Percentiles rank a stretch among this genome's conserved stretches.
Conservation (phyloP, 2,329 filamentous ascomycete genomes). For the Fusarium compactum region DNA sequence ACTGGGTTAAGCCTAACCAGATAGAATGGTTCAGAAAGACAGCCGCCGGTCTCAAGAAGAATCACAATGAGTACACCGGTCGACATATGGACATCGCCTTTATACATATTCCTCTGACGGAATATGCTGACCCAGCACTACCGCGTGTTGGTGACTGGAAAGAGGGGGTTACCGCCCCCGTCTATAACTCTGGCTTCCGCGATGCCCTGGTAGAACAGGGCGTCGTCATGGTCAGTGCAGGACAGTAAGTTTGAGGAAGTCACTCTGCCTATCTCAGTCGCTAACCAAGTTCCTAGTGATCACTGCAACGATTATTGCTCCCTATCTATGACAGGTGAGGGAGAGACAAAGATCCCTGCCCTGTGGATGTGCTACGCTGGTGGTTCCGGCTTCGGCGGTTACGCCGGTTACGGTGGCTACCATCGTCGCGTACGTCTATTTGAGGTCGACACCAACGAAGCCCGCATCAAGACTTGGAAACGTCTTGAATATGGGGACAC, state of each 20-base stretch:
- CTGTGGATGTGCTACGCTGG: slow-evolving; percentile 99
- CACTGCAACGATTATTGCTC: slow-evolving; percentile 98
- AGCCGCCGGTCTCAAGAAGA: slow-evolving; percentile 77
- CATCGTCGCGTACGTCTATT: slow-evolving; percentile 88
- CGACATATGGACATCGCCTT: slow-evolving; percentile 97
- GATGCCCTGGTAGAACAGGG: slow-evolving; percentile 89
- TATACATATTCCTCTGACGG: slow-evolving; percentile 95
- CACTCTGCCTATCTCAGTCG: background rate
- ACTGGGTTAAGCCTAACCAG: slow-evolving; percentile 95
- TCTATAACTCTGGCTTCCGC: slow-evolving; percentile 92
- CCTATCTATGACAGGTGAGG: slow-evolving; percentile 63
- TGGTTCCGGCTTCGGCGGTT: slow-evolving; percentile 91
- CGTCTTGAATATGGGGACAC: slow-evolving; percentile 77
- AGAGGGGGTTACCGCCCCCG: slow-evolving; percentile 87
- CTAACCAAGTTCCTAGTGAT: slow-evolving; percentile 64
- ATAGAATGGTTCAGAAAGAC: slow-evolving; percentile 94
- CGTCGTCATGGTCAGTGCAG: slow-evolving; percentile 87
- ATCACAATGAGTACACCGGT: slow-evolving; percentile 86
- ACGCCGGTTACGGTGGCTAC: slow-evolving; percentile 90
- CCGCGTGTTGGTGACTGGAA: slow-evolving; percentile 76
- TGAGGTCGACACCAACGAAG: slow-evolving; percentile 92
- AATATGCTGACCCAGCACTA: slow-evolving; percentile 76
- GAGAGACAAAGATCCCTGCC: slow-evolving; percentile 68
- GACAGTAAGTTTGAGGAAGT: slow-evolving; percentile 74
- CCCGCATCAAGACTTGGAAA: slow-evolving; percentile 92